Evolutionary conservation across 495 filamentous ascomycete species (phyloP).

Genomic region (Penicillium dipodomyicola): DNA sequence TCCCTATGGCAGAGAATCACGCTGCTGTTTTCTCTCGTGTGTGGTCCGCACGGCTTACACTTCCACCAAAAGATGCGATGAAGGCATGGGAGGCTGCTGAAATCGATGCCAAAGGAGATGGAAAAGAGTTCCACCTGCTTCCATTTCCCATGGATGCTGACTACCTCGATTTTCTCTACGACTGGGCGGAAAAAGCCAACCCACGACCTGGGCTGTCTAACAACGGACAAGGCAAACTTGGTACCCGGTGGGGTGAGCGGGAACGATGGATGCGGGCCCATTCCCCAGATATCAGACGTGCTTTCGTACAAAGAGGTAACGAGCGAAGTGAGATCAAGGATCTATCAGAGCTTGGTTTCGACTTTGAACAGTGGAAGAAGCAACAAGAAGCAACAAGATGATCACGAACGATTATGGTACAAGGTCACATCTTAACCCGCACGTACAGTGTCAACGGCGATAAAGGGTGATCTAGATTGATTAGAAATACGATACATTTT

Average conservation of each 20-base stretch:
- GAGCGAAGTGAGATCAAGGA: conserved; percentile 42
- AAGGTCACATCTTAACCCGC: conserved; percentile 3
- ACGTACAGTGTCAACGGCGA: neutral
- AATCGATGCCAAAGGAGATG: conserved; percentile 44
- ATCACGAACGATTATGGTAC: conserved; percentile 8
- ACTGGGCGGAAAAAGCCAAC: conserved; percentile 54
- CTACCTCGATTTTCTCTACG: conserved; percentile 71
- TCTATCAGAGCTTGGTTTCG: conserved; percentile 60
- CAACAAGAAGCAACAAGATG: conserved; percentile 25
- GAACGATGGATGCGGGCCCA: conserved; percentile 61
- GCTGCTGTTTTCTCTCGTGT: conserved; percentile 71
- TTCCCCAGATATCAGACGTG: conserved; percentile 54
- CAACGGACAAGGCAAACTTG: conserved; percentile 57
- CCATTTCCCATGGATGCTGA: conserved; percentile 71
- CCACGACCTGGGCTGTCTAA: conserved; percentile 40
- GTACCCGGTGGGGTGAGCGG: conserved; percentile 64
- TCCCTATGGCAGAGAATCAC: conserved; percentile 76
- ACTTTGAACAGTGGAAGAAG: conserved; percentile 46
- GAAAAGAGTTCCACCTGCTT: conserved; percentile 61
- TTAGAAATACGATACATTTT: neutral
- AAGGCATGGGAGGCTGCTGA: conserved; percentile 55
- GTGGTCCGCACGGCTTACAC: conserved; percentile 62
- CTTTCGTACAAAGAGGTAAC: conserved; percentile 50
- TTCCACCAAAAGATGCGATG: conserved; percentile 66
- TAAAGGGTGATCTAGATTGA: neutral